Conservation (phyloP, 768 basidiomycete genomes). For the Peribolospora kevripleyi region DNA sequence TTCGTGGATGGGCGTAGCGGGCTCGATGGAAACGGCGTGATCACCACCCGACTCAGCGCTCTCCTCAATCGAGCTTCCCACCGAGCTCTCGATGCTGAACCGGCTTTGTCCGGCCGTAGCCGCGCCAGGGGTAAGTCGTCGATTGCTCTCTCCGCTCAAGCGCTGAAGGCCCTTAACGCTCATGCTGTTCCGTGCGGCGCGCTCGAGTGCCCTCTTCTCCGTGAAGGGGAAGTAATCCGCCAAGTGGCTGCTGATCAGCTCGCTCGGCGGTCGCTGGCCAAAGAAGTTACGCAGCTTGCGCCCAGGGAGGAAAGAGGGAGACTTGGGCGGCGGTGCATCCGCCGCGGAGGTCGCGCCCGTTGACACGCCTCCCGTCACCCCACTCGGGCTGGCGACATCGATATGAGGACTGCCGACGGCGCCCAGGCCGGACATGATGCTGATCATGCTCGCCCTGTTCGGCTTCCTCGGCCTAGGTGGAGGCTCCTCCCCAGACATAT, state of each 20-base stretch:
- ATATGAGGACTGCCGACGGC: background rate
- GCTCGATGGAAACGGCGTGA: background rate
- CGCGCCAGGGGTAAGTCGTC: constrained; percentile 3
- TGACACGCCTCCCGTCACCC: background rate
- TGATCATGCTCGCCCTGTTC: constrained; percentile 83
- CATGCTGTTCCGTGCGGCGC: constrained; percentile 74
- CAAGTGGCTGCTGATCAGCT: constrained; percentile 82
- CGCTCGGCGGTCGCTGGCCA: constrained; percentile 88
- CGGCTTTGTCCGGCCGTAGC: background rate
- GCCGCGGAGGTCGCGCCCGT: background rate
- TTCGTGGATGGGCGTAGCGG: constrained; percentile 4
- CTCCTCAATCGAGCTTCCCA: constrained; percentile 24
- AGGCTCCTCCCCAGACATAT: constrained; percentile 6
- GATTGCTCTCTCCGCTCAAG: constrained; percentile 20
- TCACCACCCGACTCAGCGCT: background rate
- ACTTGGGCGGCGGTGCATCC: constrained; percentile 6
- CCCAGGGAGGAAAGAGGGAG: constrained; percentile 14
- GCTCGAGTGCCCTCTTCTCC: constrained; percentile 70
- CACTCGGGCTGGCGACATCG: background rate
- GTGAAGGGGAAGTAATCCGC: constrained; percentile 86
- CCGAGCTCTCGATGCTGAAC: constrained; percentile 21
- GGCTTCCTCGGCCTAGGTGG: background rate
- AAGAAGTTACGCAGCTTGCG: constrained; percentile 77
- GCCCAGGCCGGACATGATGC: constrained; percentile 78
- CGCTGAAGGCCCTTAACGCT: constrained; percentile 18